Evolutionary conservation across 2,329 filamentous ascomycete genomes (phyloP).

Genomic region (Pseudogymnoascus sp.): DNA sequence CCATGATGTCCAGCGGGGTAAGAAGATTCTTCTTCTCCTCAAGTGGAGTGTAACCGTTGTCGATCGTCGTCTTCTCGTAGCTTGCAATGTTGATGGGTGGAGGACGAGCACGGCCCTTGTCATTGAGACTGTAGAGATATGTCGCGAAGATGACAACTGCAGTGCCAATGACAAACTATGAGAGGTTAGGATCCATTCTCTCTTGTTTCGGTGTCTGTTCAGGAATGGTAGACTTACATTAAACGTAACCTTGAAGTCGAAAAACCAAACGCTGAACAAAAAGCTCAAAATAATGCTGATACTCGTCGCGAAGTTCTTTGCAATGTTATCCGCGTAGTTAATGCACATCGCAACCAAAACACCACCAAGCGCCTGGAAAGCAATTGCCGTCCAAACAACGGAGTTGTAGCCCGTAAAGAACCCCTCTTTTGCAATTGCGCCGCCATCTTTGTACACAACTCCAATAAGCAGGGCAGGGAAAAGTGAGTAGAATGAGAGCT

Average conservation of each 20-base stretch:
- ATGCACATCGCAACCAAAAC: conserved; percentile 76
- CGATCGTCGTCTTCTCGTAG: conserved; percentile 59
- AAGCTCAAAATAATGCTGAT: conserved; percentile 87
- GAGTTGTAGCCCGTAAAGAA: conserved; percentile 95
- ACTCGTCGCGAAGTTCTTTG: conserved; percentile 88
- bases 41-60: conserved; percentile 27
- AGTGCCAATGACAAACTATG: conserved; percentile 74
- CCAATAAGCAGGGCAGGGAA: conserved; percentile 84
- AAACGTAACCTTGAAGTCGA: conserved; percentile 66
- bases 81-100: conserved; percentile 60
- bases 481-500: conserved; percentile 88
- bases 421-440: conserved; percentile 71
- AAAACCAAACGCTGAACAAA: conserved; percentile 76
- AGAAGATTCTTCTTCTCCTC: conserved; percentile 8
- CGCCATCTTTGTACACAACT: conserved; percentile 78
- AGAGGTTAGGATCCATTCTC: neutral
- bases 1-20: conserved; percentile 21
- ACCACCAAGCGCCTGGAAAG: conserved; percentile 75
- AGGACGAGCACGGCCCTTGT: conserved; percentile 52
- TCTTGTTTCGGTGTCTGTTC: neutral
- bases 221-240: conserved; percentile 49
- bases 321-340: conserved; percentile 79
- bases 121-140: conserved; percentile 71
- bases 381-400: conserved; percentile 79
- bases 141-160: conserved; percentile 71